phyloP scores from a whole-genome alignment of 306 rosid species.

The Clitoria ternatea region DNA sequence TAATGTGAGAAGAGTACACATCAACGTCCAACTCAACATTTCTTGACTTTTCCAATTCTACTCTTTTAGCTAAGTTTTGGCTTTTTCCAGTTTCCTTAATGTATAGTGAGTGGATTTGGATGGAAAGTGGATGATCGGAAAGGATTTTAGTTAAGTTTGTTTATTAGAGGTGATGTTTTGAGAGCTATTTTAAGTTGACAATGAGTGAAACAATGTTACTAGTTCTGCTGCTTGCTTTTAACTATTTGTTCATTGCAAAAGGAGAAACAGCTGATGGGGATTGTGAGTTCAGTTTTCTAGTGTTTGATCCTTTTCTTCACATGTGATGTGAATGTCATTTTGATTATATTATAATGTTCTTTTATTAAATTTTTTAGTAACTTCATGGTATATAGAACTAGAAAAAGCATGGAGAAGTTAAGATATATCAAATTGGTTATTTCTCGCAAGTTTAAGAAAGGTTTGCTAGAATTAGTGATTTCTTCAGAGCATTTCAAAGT shows the following conservation, averaged over 20 bases:
- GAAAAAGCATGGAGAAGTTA: background rate
- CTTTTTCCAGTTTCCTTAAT: background rate
- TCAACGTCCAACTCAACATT: background rate
- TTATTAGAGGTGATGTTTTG: slow-evolving; percentile 9
- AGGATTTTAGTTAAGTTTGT: background rate
- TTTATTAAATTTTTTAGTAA: background rate
- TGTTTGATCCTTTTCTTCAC: background rate
- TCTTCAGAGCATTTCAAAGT: background rate
- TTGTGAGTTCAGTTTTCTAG: slow-evolving; percentile 27
- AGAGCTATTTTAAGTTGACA: background rate
- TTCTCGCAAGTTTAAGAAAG: background rate
- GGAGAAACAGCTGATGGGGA: slow-evolving; percentile 22
- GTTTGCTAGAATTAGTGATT: background rate
- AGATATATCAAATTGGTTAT: background rate
- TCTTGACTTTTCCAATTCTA: slow-evolving; percentile 19
- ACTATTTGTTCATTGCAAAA: slow-evolving; percentile 16
- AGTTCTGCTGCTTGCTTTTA: slow-evolving; percentile 19
- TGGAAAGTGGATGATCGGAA: background rate
- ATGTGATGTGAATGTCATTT: background rate
- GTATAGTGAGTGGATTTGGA: background rate
- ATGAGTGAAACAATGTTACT: slow-evolving; percentile 17
- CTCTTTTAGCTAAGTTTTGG: background rate
- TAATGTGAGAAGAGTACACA: background rate
- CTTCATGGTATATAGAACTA: background rate
- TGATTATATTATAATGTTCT: slow-evolving; percentile 1